Conservation (phyloP, 2,329 filamentous ascomycete genomes). For the Fusarium xylarioides region DNA sequence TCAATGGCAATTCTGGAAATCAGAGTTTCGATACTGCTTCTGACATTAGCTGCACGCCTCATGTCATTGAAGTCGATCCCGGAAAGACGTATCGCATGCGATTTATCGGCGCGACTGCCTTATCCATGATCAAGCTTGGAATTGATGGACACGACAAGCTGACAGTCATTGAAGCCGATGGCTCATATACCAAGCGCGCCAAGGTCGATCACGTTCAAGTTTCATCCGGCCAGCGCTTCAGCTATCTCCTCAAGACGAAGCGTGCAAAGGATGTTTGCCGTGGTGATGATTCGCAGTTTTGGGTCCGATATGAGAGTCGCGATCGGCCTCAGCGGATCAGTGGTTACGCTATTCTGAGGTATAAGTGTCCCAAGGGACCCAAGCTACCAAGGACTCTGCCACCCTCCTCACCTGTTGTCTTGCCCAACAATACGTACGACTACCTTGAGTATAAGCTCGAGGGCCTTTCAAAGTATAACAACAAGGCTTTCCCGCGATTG, state of each 20-base stretch:
- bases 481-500: conserved; percentile 48
- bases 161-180: conserved; percentile 25
- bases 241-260: conserved; percentile 16
- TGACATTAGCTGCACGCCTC: conserved; percentile 19
- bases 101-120: conserved; percentile 13
- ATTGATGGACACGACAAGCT: conserved; percentile 9
- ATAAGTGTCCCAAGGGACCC: not conserved
- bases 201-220: conserved; percentile 11
- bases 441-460: conserved; percentile 57
- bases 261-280: not conserved
- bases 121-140: conserved; percentile 23
- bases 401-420: conserved; percentile 33
- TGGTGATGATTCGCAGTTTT: not conserved
- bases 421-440: conserved; percentile 47
- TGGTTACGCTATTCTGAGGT: conserved; percentile 22
- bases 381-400: conserved; percentile 5
- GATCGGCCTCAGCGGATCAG: conserved; percentile 17
- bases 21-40: conserved; percentile 11
- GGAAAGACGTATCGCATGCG: conserved; percentile 18
- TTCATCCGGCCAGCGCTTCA: conserved; percentile 20
- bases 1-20: conserved; percentile 36
- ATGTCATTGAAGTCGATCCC: conserved; percentile 17
- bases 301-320: conserved; percentile 29
- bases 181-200: conserved; percentile 20
- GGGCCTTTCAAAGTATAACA: not conserved